phyloP scores from a whole-genome alignment of 306 rosid genomes.

The Castanospermum australe region DNA sequence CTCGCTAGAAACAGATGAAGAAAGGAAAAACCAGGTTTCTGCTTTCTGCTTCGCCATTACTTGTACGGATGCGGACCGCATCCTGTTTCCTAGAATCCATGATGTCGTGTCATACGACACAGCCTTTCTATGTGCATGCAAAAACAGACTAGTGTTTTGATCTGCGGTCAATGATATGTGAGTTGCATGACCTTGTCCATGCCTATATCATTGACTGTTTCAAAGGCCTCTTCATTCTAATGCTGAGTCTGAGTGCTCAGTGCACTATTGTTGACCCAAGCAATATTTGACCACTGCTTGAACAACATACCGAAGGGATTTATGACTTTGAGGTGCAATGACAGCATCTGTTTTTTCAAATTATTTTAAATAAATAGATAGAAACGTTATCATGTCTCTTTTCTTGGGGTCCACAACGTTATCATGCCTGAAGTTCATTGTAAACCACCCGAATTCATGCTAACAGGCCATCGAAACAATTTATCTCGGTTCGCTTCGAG shows the following conservation, averaged over 20 bases:
- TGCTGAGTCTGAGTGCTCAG: neutral
- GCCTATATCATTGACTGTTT: neutral
- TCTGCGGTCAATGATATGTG: neutral
- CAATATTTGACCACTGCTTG: neutral
- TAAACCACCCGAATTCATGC: too few species aligned
- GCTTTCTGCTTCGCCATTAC: neutral
- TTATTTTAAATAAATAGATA: too few species aligned
- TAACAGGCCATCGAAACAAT: neutral
- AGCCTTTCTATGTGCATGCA: too few species aligned
- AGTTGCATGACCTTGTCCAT: neutral
- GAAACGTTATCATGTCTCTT: too few species aligned
- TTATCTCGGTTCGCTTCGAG: neutral
- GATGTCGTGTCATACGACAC: neutral
- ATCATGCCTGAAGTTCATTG: too few species aligned
- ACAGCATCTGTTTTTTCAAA: too few species aligned
- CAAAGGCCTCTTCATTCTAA: neutral
- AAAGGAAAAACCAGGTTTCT: neutral
- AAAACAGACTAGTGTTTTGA: neutral
- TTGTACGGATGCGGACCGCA: neutral
- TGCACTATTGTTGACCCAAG: neutral
- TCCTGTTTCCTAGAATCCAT: conserved; percentile 23
- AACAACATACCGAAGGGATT: neutral
- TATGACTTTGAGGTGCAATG: too few species aligned
- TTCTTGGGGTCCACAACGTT: too few species aligned
- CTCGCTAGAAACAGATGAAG: neutral